These are phyloP conservation scores for Solanum etuberosum DNA, from an alignment of 257 asterid species.

Conservation along the genomic window DNA sequence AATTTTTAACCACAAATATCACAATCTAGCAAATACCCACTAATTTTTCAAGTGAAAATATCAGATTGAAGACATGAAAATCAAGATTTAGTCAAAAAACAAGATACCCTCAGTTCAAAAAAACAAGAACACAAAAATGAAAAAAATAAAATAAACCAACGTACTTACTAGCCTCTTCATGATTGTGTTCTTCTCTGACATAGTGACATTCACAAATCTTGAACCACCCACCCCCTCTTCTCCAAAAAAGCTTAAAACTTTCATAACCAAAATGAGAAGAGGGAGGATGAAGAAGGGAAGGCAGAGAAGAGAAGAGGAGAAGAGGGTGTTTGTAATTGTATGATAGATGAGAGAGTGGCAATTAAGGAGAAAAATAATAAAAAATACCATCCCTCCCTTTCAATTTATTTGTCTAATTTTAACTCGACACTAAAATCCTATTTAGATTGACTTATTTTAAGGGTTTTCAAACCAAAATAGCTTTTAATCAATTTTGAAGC, in stretches of 20 bases:
- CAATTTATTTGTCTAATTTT: not conserved
- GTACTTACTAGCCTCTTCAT: constrained; percentile 99
- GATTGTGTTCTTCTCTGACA: constrained; percentile 31
- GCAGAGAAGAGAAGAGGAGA: not conserved
- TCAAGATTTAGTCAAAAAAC: not conserved
- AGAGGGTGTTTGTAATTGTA: constrained; percentile 33
- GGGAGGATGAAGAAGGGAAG: constrained; percentile 10
- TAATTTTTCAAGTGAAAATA: not conserved
- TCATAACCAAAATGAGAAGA: constrained; percentile 11
- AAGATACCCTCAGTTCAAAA: not conserved
- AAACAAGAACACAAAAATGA: not conserved
- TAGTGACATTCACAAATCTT: constrained; percentile 5
- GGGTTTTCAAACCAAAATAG: accelerated
- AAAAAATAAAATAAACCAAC: constrained; percentile 29
- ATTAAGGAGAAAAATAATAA: constrained; percentile 34
- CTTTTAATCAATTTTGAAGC: no score
- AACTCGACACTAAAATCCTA: not conserved
- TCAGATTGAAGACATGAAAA: not conserved
- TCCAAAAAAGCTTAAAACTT: constrained; percentile 11
- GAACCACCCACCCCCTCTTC: constrained; percentile 8
- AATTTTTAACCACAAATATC: constrained; percentile 1
- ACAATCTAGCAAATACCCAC: not conserved
- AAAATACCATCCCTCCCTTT: not conserved
- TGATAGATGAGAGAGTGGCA: constrained; percentile 56
- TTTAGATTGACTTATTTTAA: no score